phyloP scores from a whole-genome alignment of 129 eudicot species.

The Helichrysum umbraculigerum region DNA sequence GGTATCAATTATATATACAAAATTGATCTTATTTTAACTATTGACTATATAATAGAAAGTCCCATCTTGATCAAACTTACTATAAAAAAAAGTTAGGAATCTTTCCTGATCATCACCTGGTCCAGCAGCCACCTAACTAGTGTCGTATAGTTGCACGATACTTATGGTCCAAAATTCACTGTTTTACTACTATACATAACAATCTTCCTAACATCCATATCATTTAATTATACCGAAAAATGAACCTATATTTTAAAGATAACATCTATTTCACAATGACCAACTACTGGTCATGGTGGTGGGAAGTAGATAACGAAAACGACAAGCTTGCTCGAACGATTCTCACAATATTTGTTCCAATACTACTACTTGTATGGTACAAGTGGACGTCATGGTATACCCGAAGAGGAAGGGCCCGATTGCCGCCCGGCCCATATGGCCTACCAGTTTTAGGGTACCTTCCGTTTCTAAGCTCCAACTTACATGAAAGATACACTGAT shows the following conservation, averaged over 20 bases:
- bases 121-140: not conserved
- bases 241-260: not conserved
- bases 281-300: conserved; percentile 37
- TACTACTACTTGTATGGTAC: conserved; percentile 11
- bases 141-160: conserved; percentile 1
- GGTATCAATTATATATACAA: too few relatives aligned
- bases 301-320: conserved; percentile 24
- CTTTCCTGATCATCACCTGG: not conserved
- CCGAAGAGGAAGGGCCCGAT: not conserved
- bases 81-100: not conserved
- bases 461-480: conserved; percentile 37
- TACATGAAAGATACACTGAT: conserved; percentile 36
- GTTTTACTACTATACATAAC: not conserved
- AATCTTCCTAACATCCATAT: not conserved
- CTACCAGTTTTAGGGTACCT: conserved; percentile 44
- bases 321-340: conserved; percentile 27
- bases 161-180: not conserved
- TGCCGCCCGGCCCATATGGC: conserved; percentile 41
- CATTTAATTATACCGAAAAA: not conserved
- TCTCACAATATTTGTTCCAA: conserved; percentile 21
- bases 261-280: not conserved
- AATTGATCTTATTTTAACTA: too few relatives aligned
- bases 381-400: conserved; percentile 3
- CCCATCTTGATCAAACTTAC: not conserved
- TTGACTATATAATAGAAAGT: too few relatives aligned